Evolutionary conservation across 768 basidiomycete species (phyloP), one percentile per base, ranked within the genome.

Genomic region (Suillus lakei): DNA sequence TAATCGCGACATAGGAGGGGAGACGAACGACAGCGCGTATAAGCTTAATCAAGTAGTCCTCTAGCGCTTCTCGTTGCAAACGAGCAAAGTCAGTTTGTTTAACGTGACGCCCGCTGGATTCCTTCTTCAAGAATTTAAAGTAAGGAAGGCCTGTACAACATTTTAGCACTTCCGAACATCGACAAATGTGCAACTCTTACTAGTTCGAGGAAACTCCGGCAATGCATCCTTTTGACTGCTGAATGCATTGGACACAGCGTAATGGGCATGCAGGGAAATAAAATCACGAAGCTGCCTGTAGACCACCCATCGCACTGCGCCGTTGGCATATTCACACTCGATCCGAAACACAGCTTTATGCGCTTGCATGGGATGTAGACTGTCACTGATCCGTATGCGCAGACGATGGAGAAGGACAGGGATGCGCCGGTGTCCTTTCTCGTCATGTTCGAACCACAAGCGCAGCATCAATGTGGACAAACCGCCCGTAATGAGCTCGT

Each of bases 281-380:
- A 99, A 98, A 75, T 99, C 97, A 67, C 93, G 89, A 62, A 98
- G 83, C 78, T 96, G 91, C 61, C 97, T 90, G 77, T 95, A 95
- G n/a, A 95, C 85, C 34, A 98, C 96, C 97, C 98, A 99, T 76
- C 95, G 83, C 73, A 85, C 88, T 15, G 91, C 90, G 26, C 95
- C 95, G 68, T 97, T 96, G 0, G 95, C 97, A 75, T 99, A 99
- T 77, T 98, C 93, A 74, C 96, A 98, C 77, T 96, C 95, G 69
- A 96, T 95, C 18, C 94, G 87, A 74, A 96, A 96, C 2, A 94
- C 88, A 5, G 92, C 88, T 72, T 91, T 92, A 53, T 86, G 80
- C 26, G 86, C 84, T 67, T 94, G 87, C 68, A 92, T 80, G 5
- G 93, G 92, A 78, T 95, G 89, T 32, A 96, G 73, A 66, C 92